These are phyloP conservation scores for Aegilops speltoides DNA, from an alignment of 176 grass and related monocot species.

Conservation along the genomic window DNA sequence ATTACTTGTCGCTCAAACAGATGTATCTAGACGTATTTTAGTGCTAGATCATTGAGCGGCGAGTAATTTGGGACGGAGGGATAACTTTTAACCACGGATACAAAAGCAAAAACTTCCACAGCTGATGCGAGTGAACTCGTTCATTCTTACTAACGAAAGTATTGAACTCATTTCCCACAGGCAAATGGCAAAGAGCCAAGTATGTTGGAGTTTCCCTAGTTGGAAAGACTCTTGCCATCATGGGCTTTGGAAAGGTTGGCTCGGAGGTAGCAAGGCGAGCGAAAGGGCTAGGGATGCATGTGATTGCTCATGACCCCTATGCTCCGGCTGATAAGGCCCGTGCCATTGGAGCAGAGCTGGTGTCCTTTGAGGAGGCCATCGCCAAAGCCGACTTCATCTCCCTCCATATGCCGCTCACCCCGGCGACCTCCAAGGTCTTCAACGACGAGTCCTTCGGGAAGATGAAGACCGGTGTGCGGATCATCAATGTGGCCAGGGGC, in stretches of 20 bases:
- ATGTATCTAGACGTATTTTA: too few relatives aligned
- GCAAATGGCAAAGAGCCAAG: slow-evolving; percentile 88
- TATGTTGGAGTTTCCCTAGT: slow-evolving; percentile 94
- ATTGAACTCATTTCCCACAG: slow-evolving; percentile 35
- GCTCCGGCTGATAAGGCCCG: slow-evolving; percentile 76
- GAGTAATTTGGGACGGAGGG: too few relatives aligned
- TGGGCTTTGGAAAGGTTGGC: slow-evolving; percentile 98
- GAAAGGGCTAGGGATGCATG: slow-evolving; percentile 87
- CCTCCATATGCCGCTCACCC: slow-evolving; percentile 89
- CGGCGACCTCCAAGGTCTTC: slow-evolving; percentile 73
- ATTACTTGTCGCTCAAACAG: too few relatives aligned
- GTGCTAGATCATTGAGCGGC: too few relatives aligned
- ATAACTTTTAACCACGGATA: not conserved
- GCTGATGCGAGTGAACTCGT: not conserved
- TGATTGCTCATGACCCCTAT: slow-evolving; percentile 94
- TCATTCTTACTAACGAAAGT: slow-evolving; percentile 13
- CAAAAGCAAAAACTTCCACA: not conserved
- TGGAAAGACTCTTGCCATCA: slow-evolving; percentile 80
- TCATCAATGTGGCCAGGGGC: slow-evolving; percentile 95
- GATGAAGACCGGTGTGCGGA: slow-evolving; percentile 86
- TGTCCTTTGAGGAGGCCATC: slow-evolving; percentile 89
- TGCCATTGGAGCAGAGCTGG: slow-evolving; percentile 82
- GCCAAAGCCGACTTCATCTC: slow-evolving; percentile 88
- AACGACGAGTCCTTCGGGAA: slow-evolving; percentile 79
- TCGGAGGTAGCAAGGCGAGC: slow-evolving; percentile 90